phyloP scores from a whole-genome alignment of 31 red algal species.

The Asparagopsis taxiformis region DNA sequence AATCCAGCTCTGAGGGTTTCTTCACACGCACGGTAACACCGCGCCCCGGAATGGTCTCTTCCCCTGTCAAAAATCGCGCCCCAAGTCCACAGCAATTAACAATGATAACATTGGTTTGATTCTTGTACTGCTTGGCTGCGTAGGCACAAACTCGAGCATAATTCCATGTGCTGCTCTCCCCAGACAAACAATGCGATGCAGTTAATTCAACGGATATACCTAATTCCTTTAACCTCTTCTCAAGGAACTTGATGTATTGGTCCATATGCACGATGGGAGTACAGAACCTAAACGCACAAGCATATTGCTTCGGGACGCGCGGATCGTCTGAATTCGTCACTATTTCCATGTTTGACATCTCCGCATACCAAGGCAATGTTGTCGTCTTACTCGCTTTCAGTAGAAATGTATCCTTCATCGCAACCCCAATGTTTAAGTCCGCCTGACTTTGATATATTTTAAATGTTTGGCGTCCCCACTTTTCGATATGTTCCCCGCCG shows the following conservation, averaged over 20 bases:
- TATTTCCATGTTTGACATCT: conserved; percentile 49
- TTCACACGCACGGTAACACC: conserved; percentile 58
- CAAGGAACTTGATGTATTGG: conserved; percentile 48
- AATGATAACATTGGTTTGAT: conserved; percentile 17
- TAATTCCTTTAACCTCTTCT: conserved; percentile 21
- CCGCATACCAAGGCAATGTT: conserved; percentile 53
- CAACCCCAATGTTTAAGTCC: conserved; percentile 35
- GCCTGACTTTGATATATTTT: conserved; percentile 7
- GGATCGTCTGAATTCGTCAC: conserved; percentile 36
- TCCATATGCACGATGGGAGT: conserved; percentile 64
- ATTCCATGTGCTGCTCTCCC: conserved; percentile 11
- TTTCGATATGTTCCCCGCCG: conserved; percentile 28
- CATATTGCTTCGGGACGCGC: conserved; percentile 55
- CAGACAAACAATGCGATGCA: neutral
- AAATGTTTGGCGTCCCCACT: conserved; percentile 55
- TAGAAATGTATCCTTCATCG: conserved; percentile 29
- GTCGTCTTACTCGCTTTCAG: conserved; percentile 40
- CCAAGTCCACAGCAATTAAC: conserved; percentile 77
- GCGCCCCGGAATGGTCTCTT: conserved; percentile 66
- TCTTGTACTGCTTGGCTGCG: conserved; percentile 18
- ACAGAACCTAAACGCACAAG: conserved; percentile 48
- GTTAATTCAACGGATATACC: conserved; percentile 27
- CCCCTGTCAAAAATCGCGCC: conserved; percentile 41
- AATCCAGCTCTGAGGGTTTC: conserved; percentile 17
- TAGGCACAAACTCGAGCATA: conserved; percentile 14